These are phyloP conservation scores for Santalum album DNA, from an alignment of 164 flowering plant genomes.

Conservation along the genomic window DNA sequence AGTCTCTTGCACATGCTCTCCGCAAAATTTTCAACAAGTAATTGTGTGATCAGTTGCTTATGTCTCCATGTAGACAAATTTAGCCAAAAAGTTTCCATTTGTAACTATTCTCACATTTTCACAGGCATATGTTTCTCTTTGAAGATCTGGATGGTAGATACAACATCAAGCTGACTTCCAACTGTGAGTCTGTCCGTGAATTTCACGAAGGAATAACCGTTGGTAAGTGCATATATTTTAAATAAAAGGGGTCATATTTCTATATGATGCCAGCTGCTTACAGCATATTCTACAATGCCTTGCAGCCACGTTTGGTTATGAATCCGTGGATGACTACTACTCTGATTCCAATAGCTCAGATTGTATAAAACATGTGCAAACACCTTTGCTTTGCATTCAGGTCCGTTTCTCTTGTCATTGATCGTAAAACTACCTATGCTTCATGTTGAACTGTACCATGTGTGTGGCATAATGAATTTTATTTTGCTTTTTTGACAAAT, in stretches of 20 bases:
- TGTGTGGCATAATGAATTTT: too few species aligned
- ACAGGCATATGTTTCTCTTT: conserved; percentile 73
- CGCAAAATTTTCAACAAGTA: conserved; percentile 75
- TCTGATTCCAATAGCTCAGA: conserved; percentile 77
- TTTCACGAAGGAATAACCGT: conserved; percentile 84
- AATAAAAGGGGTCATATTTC: not conserved
- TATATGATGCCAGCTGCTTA: conserved; percentile 3
- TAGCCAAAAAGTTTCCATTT: not conserved
- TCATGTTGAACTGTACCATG: too few species aligned
- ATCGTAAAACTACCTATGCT: too few species aligned
- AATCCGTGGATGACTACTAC: conserved; percentile 88
- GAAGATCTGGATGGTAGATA: conserved; percentile 77
- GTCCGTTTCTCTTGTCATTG: conserved; percentile 18
- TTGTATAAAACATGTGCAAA: conserved; percentile 54
- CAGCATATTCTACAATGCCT: not conserved
- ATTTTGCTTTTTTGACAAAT: too few species aligned
- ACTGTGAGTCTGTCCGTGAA: conserved; percentile 71
- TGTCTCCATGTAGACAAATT: not conserved
- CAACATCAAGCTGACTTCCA: conserved; percentile 57
- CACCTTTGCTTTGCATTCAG: conserved; percentile 88
- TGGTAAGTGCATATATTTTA: conserved; percentile 25
- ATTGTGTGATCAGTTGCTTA: conserved; percentile 8
- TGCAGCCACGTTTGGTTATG: conserved; percentile 93
- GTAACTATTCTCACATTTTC: conserved; percentile 4
- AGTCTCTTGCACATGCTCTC: conserved; percentile 60